Conservation (phyloP, 257 asterid genomes). For the Lycium barbarum region DNA sequence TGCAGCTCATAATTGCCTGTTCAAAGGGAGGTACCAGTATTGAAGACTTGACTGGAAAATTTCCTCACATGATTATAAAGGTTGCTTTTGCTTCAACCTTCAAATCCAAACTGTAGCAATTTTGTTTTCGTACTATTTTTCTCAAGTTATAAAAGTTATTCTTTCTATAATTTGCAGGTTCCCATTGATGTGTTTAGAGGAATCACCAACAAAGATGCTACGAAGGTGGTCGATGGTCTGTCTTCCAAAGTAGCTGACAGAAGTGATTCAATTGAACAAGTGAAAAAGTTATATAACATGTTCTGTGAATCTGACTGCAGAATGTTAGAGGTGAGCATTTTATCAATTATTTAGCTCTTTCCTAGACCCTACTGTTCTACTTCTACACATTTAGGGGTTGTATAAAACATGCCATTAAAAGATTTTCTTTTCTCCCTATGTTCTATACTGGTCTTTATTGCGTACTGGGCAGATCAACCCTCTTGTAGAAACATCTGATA, state of each 20-base stretch:
- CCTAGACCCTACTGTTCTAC: not conserved
- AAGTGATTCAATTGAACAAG: conserved; percentile 86
- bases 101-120: not conserved
- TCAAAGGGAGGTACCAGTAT: conserved; percentile 95
- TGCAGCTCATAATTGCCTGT: conserved; percentile 92
- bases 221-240: conserved; percentile 94
- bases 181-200: conserved; percentile 90
- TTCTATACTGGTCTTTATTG: conserved; percentile 23
- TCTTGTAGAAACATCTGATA: conserved; percentile 91
- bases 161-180: conserved; percentile 53
- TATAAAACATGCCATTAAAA: not conserved
- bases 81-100: conserved; percentile 38
- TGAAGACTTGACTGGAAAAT: conserved; percentile 94
- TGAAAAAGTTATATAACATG: conserved; percentile 87
- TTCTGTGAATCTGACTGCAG: conserved; percentile 96
- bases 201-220: conserved; percentile 94
- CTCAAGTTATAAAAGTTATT: not conserved
- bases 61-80: conserved; percentile 91
- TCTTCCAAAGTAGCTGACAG: conserved; percentile 88
- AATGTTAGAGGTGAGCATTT: conserved; percentile 71
- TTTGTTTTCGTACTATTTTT: conserved; percentile 14
- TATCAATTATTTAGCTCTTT: not conserved
- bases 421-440: not conserved
- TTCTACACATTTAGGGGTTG: not conserved
- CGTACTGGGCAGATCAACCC: conserved; percentile 80